A percentile compares a stretch with the other conserved stretches of the same genome.
Evolutionary conservation across 2,329 filamentous ascomycete species (phyloP).

Genomic region (Sarocladium oryzae): DNA sequence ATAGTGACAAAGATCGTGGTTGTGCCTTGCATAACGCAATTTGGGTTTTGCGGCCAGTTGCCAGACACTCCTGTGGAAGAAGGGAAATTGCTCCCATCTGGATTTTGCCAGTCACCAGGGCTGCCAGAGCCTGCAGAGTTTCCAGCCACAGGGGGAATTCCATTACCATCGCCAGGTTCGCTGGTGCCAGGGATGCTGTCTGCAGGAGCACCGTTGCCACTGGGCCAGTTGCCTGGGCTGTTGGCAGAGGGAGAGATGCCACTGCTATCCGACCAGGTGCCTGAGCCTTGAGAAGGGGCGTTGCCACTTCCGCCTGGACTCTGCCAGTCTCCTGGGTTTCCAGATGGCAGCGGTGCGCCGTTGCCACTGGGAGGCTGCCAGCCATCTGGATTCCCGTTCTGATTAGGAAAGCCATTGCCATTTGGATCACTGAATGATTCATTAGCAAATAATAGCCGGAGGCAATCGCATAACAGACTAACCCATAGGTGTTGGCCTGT

Average conservation of each 20-base stretch:
- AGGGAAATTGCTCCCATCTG: constrained; percentile 10
- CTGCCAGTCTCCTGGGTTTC: constrained; percentile 2
- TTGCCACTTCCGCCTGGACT: not conserved
- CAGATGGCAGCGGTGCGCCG: not conserved
- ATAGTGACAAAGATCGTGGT: constrained; percentile 45
- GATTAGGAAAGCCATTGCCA: not conserved
- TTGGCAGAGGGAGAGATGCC: not conserved
- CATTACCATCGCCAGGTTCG: too few relatives aligned
- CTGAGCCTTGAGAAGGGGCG: constrained; percentile 11
- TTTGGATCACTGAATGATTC: not conserved
- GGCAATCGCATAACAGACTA: not conserved
- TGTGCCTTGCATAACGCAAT: constrained; percentile 32
- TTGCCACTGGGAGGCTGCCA: not conserved
- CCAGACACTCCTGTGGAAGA: constrained; percentile 9
- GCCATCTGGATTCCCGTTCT: not conserved
- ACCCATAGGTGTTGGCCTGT: constrained; percentile 11
- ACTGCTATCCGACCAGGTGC: not conserved
- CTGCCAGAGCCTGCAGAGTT: not conserved
- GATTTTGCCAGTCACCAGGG: not conserved
- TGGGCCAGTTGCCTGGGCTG: not conserved
- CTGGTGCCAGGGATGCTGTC: not conserved
- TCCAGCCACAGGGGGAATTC: not conserved
- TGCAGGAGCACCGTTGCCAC: not conserved
- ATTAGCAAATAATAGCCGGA: not conserved
- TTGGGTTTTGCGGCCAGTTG: constrained; percentile 17